Base-by-base conservation (phyloP, 116 monocot species). In the Cymodocea nodosa region DNA sequence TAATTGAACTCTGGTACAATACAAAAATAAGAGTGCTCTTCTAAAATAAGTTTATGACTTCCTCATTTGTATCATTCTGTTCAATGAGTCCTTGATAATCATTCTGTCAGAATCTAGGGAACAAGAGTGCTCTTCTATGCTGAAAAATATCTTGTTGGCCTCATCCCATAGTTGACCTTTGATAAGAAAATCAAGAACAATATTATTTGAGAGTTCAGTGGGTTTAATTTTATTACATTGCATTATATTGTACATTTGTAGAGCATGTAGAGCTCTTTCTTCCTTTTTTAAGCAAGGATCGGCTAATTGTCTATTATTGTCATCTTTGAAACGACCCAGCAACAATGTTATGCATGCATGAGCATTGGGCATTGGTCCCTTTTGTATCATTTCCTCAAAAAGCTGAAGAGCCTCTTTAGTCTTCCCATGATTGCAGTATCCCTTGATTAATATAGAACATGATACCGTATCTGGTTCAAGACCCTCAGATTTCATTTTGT, bases 281-380 rank as follows among this genome's bases (percentile, higher is more conserved):
- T 3, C 8, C 12, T 1, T 44, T 44, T 10, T 44, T 44, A 44
- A 44, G 44, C 0, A 12, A 8, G 0, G 44, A 44, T 8, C 44
- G 1, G 6, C 2, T 10, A 12, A 44, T 10, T 8, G 6, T 10
- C 44, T 12, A 44, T 44, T 44, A 44, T 44, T 44, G 8, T 44
- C 44, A 44, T 44, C 64, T 48, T 34, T 64, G 14, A 64, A 64
- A 14, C 12, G 15, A 8, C 50, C 64, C 64, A 64, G 15, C 64
- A 64, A 20, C 49, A 64, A 23, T 20, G 49, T 49, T 8, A 50
- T 74, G 70, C 70, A 81, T n/a, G 44, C 65, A 25, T 70, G 23
- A 55, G 69, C 40, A 51, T 81, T 53, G 1, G 73, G 81, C 23
- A 57, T 64, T 11, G 73, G 23, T 70, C 73, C 73, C 52, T 70